Evolutionary conservation across 768 basidiomycete genomes (phyloP).

Genomic region (Amanita molliuscula): DNA sequence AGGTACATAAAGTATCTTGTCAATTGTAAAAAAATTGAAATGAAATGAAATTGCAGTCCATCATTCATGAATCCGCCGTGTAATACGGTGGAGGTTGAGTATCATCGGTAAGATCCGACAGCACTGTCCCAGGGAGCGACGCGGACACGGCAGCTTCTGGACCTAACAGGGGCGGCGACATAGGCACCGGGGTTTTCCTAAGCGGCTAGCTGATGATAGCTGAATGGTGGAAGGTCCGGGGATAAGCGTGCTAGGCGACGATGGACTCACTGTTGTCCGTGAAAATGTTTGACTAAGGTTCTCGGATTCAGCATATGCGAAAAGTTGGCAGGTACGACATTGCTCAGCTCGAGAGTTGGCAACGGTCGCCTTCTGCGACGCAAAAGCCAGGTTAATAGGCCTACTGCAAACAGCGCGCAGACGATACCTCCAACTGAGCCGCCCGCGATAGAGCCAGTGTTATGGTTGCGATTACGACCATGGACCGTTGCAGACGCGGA

Average conservation of each 20-base stretch:
- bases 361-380: not conserved
- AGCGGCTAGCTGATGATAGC: not conserved
- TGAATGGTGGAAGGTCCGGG: not conserved
- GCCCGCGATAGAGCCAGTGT: not conserved
- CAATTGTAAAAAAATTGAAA: conserved; percentile 1
- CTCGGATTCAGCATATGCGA: not conserved
- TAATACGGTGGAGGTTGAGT: not conserved
- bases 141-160: not conserved
- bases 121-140: not conserved
- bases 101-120: not conserved
- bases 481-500: not conserved
- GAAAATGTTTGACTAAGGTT: not conserved
- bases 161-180: not conserved
- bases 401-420: not conserved
- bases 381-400: not conserved
- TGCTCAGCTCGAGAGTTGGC: not conserved
- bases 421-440: not conserved
- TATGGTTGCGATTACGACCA: not conserved
- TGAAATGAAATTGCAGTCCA: not conserved
- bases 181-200: not conserved
- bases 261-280: not conserved
- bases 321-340: too few relatives aligned
- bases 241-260: too few relatives aligned
- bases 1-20: conserved; percentile 6
- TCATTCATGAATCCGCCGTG: too few relatives aligned